A percentile compares a stretch with the other conserved stretches of the same genome.
Conservation (phyloP, 1,284 basidiomycete species). For the Pseudozyma pruni region DNA sequence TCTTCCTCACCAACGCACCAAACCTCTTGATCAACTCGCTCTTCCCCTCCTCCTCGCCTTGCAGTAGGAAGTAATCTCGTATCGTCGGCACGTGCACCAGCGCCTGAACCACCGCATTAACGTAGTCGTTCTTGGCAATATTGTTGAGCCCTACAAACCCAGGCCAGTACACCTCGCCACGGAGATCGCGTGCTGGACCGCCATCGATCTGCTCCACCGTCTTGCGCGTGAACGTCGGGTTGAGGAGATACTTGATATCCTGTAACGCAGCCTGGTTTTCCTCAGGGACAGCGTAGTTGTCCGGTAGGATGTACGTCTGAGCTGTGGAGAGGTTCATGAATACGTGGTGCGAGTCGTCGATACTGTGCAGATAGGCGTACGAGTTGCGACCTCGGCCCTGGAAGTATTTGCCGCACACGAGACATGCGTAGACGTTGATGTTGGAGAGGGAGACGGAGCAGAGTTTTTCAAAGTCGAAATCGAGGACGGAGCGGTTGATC, state of each 20-base stretch:
- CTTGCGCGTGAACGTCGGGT: constrained; percentile 76
- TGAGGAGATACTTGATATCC: constrained; percentile 90
- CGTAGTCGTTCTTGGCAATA: constrained; percentile 94
- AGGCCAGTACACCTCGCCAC: constrained; percentile 83
- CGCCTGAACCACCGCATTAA: constrained; percentile 95
- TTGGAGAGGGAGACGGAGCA: constrained; percentile 96
- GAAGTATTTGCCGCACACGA: constrained; percentile 98
- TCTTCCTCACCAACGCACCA: constrained; percentile 83
- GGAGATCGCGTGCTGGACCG: constrained; percentile 76
- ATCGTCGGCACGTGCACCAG: constrained; percentile 90
- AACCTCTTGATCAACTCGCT: constrained; percentile 82
- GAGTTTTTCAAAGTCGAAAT: constrained; percentile 99
- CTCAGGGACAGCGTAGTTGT: constrained; percentile 83
- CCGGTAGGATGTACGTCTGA: constrained; percentile 97
- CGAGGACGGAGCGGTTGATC: constrained; percentile 73
- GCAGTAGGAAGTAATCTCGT: constrained; percentile 76
- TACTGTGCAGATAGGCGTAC: constrained; percentile 95
- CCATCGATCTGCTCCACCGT: constrained; percentile 73
- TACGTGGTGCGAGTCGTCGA: constrained; percentile 97
- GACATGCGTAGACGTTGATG: constrained; percentile 96
- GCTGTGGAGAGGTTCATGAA: constrained; percentile 94
- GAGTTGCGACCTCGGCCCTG: constrained; percentile 93
- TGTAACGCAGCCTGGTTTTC: constrained; percentile 88
- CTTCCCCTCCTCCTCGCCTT: constrained; percentile 29
- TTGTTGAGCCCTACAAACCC: constrained; percentile 98